Percentiles rank a stretch among this genome's conserved stretches.
phyloP scores from a whole-genome alignment of 1,284 basidiomycete genomes.

The Neolentinus lepideus region DNA sequence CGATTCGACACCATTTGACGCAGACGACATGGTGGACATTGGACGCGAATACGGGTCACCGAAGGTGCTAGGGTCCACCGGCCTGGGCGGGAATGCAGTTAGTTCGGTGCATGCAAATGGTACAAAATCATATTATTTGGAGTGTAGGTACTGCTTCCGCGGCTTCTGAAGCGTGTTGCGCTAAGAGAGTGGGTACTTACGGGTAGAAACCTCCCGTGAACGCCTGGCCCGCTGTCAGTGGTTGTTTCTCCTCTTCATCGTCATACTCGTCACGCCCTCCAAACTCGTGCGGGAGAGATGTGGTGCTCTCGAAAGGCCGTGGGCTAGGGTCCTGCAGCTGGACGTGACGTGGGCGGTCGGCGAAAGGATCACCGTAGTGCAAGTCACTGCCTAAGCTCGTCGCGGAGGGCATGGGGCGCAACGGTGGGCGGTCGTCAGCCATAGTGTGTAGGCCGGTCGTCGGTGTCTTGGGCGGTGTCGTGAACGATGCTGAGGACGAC shows the following conservation, averaged over 20 bases:
- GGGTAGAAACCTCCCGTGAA: slow-evolving; percentile 64
- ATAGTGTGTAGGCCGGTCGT: slow-evolving; percentile 20
- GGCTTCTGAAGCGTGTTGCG: neutral
- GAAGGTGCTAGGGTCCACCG: slow-evolving; percentile 51
- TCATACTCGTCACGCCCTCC: slow-evolving; percentile 37
- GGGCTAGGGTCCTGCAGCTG: slow-evolving; percentile 51
- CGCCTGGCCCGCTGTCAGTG: slow-evolving; percentile 43
- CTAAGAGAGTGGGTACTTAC: slow-evolving; percentile 36
- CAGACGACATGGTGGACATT: slow-evolving; percentile 52
- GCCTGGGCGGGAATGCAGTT: slow-evolving; percentile 26
- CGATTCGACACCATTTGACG: slow-evolving; percentile 59
- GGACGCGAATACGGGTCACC: slow-evolving; percentile 68
- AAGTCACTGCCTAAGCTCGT: slow-evolving; percentile 21
- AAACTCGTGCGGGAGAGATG: slow-evolving; percentile 49
- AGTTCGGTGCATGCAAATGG: neutral
- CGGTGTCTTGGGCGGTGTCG: neutral
- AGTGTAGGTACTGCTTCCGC: too few species aligned
- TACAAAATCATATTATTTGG: neutral
- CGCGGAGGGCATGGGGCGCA: slow-evolving; percentile 31
- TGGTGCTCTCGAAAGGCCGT: slow-evolving; percentile 41
- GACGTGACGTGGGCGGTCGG: slow-evolving; percentile 51
- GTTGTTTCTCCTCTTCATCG: slow-evolving; percentile 70
- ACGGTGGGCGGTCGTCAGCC: slow-evolving; percentile 39
- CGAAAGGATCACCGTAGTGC: slow-evolving; percentile 57
- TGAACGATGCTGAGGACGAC: neutral